Conservation (phyloP, 257 asterid genomes). For the Solanum chmielewskii region DNA sequence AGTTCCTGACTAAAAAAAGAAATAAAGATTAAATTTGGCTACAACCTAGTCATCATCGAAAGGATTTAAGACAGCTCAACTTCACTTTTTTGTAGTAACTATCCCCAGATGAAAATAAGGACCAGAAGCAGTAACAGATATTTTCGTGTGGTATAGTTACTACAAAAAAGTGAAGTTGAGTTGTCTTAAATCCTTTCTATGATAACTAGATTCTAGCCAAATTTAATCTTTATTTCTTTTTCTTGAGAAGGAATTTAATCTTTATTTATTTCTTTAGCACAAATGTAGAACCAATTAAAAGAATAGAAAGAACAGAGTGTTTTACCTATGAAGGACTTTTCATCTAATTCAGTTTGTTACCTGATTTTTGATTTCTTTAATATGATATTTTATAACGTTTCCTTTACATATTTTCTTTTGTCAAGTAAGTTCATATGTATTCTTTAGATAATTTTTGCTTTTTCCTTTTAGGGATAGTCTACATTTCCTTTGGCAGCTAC, state of each 20-base stretch:
- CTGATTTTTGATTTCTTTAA: neutral
- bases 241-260: neutral
- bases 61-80: no score
- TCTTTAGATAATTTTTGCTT: neutral
- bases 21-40: no score
- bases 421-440: neutral
- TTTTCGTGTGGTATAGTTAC: neutral
- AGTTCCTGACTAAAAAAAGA: neutral
- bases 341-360: neutral
- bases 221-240: neutral
- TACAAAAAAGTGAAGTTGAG: neutral
- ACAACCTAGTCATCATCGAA: no score
- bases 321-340: neutral
- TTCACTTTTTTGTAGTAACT: no score
- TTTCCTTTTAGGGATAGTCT: neutral
- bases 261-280: neutral
- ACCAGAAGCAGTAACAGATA: no score
- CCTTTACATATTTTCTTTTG: neutral
- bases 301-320: neutral
- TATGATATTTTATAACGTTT: neutral
- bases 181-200: neutral
- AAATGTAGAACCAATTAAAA: neutral
- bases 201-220: neutral
- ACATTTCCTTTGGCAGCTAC: neutral
- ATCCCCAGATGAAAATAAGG: no score